Evolutionary conservation across 495 filamentous ascomycete genomes (phyloP), one percentile per base, ranked within the genome.

Genomic region (Penicillium robsamsonii): DNA sequence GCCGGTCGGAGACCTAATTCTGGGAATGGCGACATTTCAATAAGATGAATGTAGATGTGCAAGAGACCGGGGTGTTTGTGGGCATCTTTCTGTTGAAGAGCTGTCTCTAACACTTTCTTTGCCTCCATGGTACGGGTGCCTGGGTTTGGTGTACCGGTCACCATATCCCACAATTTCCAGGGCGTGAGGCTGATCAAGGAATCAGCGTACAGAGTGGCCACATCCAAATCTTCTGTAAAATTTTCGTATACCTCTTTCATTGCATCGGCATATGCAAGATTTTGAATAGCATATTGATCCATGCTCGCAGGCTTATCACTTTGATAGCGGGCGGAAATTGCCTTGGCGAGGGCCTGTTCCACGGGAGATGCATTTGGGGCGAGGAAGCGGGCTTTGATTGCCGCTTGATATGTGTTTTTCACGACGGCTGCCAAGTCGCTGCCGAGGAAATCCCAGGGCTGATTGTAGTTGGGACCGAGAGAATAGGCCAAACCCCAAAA

Each of bases 381-480:
- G 29, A 74, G 67, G 11, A 62, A 50, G 13, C 61, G 50, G 0
- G 84, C 84, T 27, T 50, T 71, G 44, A 27, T 62, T 46, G 42
- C 75, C 1, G 81, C 80, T 3, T 54, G 22, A 41, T 75, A 73
- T 2, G 79, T 79, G 38, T 72, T 64, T 15, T 64, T 57, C 25
- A 84, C 65, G 4, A 68, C 77, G 0, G 53, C 33, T 9, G 71
- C 58, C 4, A 84, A 59, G 25, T 87, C 82, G 2, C 67, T 55
- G 12, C 71, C 64, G 51, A 86, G 83, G 57, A 87, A 87, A 0
- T 79, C 75, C 86, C 86, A 89, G 0, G 85, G 79, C 65, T 87
- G 86, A 62, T 89, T 88, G 66, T 89, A 89, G 59, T 89, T 87
- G 5, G 86, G 85, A 5, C 86, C 86, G 0, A 84, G 61, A 10